Percentiles rank a stretch among this genome's conserved stretches.
phyloP scores from a whole-genome alignment of 1,284 basidiomycete species.

The Termitomyces sp. region DNA sequence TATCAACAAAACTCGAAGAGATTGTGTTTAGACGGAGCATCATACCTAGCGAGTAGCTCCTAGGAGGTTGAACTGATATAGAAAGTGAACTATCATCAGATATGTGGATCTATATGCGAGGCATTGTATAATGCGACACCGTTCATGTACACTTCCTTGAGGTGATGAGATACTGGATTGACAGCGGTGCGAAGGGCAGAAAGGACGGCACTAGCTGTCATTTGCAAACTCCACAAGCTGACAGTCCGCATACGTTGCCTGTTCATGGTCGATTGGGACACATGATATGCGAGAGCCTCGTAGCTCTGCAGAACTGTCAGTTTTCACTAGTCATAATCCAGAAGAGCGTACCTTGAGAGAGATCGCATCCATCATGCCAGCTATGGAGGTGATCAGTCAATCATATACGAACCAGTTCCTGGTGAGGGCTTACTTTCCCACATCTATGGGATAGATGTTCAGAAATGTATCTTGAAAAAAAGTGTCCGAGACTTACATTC shows the following conservation, averaged over 20 bases:
- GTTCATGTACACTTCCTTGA: constrained; percentile 37
- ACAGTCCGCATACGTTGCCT: constrained; percentile 79
- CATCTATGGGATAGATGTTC: constrained; percentile 44
- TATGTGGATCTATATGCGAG: constrained; percentile 7
- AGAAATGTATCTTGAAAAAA: constrained; percentile 6
- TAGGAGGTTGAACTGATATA: background rate
- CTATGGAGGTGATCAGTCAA: constrained; percentile 30
- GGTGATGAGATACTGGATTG: constrained; percentile 38
- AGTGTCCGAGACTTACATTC: constrained; percentile 55
- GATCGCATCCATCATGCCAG: constrained; percentile 79
- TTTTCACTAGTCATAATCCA: background rate
- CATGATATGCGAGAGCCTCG: constrained; percentile 89
- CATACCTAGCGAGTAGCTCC: background rate
- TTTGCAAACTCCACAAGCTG: constrained; percentile 55
- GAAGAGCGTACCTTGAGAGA: constrained; percentile 54
- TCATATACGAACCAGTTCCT: background rate
- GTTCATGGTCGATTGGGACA: constrained; percentile 82
- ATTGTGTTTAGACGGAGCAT: background rate
- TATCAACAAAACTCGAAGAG: background rate
- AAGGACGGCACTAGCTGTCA: constrained; percentile 42
- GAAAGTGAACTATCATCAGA: constrained; percentile 1
- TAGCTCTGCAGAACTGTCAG: constrained; percentile 51
- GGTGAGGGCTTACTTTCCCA: constrained; percentile 69
- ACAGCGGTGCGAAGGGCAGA: constrained; percentile 38
- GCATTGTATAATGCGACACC: constrained; percentile 21